These are phyloP conservation scores for Anethum foeniculum DNA, from an alignment of 140 eudicot genomes.

Conservation along the genomic window DNA sequence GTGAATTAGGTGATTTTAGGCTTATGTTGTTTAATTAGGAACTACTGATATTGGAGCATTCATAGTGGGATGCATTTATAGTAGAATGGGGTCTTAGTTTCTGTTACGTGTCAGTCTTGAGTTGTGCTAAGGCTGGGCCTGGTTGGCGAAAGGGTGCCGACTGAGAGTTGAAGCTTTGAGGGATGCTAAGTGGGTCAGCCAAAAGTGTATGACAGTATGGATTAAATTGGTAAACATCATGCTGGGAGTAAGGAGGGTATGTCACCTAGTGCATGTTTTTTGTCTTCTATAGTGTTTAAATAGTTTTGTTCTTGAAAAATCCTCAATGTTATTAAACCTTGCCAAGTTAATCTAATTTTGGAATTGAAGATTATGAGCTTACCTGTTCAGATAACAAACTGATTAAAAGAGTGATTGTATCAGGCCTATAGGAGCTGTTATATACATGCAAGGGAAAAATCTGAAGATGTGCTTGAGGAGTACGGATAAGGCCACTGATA, in stretches of 20 bases:
- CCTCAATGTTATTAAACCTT: background rate
- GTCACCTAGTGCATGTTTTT: background rate
- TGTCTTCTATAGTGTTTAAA: background rate
- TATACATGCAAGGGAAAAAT: conserved; percentile 74
- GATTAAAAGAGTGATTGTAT: conserved; percentile 6
- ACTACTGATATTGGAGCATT: background rate
- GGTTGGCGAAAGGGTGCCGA: background rate
- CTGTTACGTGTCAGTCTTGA: background rate
- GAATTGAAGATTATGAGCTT: background rate
- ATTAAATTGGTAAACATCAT: background rate
- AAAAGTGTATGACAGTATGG: background rate
- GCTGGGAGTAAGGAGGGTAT: background rate
- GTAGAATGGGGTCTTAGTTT: background rate
- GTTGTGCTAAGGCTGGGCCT: background rate
- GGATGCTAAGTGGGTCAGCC: background rate
- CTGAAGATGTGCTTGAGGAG: conserved; percentile 87
- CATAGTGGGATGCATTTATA: background rate
- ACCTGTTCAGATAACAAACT: background rate
- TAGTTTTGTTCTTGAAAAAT: background rate
- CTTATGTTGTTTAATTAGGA: background rate
- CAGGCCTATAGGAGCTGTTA: conserved; percentile 91
- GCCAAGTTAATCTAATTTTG: background rate
- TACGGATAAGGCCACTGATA: conserved; percentile 53
- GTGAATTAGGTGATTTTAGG: background rate
- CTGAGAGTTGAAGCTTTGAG: background rate